A percentile compares a stretch with the other conserved stretches of the same genome.
Conservation (phyloP, 768 basidiomycete genomes). For the Rubroboletus pulcherrimus region DNA sequence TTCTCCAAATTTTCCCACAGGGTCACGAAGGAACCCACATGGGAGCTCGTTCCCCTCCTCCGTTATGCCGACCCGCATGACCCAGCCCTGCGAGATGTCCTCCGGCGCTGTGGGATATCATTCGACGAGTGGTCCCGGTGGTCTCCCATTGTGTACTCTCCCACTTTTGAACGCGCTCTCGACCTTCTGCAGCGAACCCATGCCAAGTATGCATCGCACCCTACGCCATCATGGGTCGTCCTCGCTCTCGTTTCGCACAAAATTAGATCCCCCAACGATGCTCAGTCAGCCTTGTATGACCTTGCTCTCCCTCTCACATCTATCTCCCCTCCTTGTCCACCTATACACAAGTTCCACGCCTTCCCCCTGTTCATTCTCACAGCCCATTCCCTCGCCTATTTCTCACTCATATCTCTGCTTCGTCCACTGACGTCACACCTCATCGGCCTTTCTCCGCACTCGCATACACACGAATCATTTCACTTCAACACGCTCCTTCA, state of each 20-base stretch:
- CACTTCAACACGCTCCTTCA: slow-evolving; percentile 54
- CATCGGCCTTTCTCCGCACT: slow-evolving; percentile 27
- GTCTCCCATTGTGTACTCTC: slow-evolving; percentile 34
- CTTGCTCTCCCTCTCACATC: slow-evolving; percentile 42
- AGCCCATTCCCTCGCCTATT: slow-evolving; percentile 46
- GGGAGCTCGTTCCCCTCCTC: slow-evolving; percentile 39
- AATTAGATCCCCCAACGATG: slow-evolving; percentile 44
- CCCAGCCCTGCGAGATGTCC: slow-evolving; percentile 16
- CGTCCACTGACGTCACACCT: slow-evolving; percentile 43
- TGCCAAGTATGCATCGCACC: neutral
- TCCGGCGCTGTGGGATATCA: slow-evolving; percentile 33
- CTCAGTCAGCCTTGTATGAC: slow-evolving; percentile 39
- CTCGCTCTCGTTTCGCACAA: slow-evolving; percentile 47
- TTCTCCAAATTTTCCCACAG: slow-evolving; percentile 34
- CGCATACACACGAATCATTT: slow-evolving; percentile 22
- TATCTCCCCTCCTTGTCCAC: slow-evolving; percentile 22
- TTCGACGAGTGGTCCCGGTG: slow-evolving; percentile 39
- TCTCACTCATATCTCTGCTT: slow-evolving; percentile 46
- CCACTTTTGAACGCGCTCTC: slow-evolving; percentile 34
- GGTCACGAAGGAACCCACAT: slow-evolving; percentile 39
- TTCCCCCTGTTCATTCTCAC: slow-evolving; percentile 22
- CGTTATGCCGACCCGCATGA: slow-evolving; percentile 10
- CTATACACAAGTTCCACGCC: neutral
- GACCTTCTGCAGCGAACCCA: slow-evolving; percentile 13
- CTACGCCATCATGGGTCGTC: slow-evolving; percentile 52